Evolutionary conservation across 768 basidiomycete genomes (phyloP).

Genomic region (Candolleomyces aberdarensis): DNA sequence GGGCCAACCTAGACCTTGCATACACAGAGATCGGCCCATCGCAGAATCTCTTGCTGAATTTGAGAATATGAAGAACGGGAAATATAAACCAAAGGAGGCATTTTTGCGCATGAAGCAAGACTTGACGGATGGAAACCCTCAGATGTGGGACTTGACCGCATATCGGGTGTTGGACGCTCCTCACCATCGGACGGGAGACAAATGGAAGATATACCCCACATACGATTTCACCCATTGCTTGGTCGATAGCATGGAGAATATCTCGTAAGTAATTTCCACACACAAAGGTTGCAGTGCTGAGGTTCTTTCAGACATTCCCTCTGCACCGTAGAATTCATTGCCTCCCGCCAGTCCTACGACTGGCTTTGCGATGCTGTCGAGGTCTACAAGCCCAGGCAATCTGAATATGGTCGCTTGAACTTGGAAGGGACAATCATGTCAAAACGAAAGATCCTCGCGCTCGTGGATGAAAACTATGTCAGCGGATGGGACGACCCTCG

Average conservation of each 20-base stretch:
- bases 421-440: conserved; percentile 95
- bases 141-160: conserved; percentile 99
- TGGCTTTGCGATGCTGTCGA: conserved; percentile 99
- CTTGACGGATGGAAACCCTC: conserved; percentile 86
- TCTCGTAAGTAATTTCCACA: conserved; percentile 71
- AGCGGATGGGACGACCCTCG: conserved; percentile 97
- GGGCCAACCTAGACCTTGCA: conserved; percentile 77
- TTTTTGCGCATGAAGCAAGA: conserved; percentile 98
- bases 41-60: conserved; percentile 87
- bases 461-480: conserved; percentile 84
- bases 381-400: conserved; percentile 95
- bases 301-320: conserved; percentile 74
- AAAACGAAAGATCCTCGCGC: conserved; percentile 88
- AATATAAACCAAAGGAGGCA: conserved; percentile 89
- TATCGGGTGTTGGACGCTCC: conserved; percentile 89
- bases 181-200: conserved; percentile 90
- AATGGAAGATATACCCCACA: conserved; percentile 97
- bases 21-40: conserved; percentile 84
- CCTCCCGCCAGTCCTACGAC: conserved; percentile 95
- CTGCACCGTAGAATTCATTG: conserved; percentile 94
- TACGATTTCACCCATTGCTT: conserved; percentile 99
- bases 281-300: too few species aligned
- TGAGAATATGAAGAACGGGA: conserved; percentile 86
- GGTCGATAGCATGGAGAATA: conserved; percentile 98
- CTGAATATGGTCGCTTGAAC: conserved; percentile 92